phyloP scores from a whole-genome alignment of 352 stramenopile genomes.

The Phytophthora vignae region DNA sequence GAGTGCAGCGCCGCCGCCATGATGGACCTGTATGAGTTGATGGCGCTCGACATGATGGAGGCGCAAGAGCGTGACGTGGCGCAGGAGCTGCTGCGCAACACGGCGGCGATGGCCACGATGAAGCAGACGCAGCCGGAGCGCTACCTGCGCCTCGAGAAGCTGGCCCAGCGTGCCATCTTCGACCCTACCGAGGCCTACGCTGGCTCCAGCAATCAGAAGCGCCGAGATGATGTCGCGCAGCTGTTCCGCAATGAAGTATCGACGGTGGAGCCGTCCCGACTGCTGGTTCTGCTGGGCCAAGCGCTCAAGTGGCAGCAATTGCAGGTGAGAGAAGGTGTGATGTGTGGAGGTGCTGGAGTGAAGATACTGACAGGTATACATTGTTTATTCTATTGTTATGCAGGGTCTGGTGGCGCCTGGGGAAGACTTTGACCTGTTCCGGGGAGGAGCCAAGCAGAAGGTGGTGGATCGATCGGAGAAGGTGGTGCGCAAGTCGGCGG shows the following conservation, averaged over 20 bases:
- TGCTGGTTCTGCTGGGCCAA: slow-evolving; percentile 90
- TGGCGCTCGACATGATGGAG: slow-evolving; percentile 91
- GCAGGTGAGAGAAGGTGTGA: slow-evolving; percentile 42
- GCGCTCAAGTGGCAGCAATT: slow-evolving; percentile 92
- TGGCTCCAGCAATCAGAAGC: slow-evolving; percentile 78
- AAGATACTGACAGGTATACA: background rate
- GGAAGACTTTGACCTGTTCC: slow-evolving; percentile 88
- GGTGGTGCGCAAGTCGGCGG: slow-evolving; percentile 63
- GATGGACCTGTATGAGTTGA: slow-evolving; percentile 91
- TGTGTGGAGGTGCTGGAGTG: background rate
- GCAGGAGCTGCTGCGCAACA: slow-evolving; percentile 59
- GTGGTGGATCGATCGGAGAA: slow-evolving; percentile 70
- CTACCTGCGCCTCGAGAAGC: slow-evolving; percentile 76
- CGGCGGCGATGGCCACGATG: slow-evolving; percentile 58
- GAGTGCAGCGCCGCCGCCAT: slow-evolving; percentile 75
- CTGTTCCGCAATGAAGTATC: slow-evolving; percentile 76
- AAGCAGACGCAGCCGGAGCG: slow-evolving; percentile 60
- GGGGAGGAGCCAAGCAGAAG: slow-evolving; percentile 60
- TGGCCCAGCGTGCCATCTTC: slow-evolving; percentile 73
- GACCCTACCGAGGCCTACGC: slow-evolving; percentile 77
- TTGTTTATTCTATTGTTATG: background rate
- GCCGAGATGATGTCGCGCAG: slow-evolving; percentile 80
- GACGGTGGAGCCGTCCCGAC: slow-evolving; percentile 84
- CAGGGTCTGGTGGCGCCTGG: slow-evolving; percentile 70
- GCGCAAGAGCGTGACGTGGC: slow-evolving; percentile 84